These are phyloP conservation scores for Entophlyctis luteolus DNA, from an alignment of 192 early-diverging fungal species.

Conservation along the genomic window DNA sequence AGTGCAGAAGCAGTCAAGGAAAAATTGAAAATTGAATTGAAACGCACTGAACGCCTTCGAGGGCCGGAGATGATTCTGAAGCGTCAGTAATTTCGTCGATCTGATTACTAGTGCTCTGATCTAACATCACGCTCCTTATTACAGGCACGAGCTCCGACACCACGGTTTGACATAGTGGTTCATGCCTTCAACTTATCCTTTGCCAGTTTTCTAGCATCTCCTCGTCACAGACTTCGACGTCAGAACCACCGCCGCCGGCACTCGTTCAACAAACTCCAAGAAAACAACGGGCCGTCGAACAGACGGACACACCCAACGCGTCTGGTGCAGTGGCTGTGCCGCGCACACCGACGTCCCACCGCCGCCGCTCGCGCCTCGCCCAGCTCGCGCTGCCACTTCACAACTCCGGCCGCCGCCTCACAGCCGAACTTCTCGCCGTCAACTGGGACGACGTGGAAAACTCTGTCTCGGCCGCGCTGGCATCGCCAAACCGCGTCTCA, in stretches of 20 bases:
- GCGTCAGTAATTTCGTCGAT: conserved; percentile 2
- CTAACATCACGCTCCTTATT: no score
- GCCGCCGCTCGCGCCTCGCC: not conserved
- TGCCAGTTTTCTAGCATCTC: not conserved
- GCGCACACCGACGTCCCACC: not conserved
- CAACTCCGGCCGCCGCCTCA: not conserved
- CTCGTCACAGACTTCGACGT: not conserved
- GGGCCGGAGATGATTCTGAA: conserved; percentile 3
- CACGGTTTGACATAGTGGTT: no score
- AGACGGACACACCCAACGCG: not conserved
- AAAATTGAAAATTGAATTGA: conserved; percentile 15
- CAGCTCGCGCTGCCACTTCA: conserved; percentile 1
- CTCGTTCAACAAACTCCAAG: not conserved
- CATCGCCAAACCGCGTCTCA: not conserved
- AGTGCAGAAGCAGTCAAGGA: not conserved
- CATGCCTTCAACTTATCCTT: not conserved
- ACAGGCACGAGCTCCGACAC: no score
- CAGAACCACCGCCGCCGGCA: not conserved
- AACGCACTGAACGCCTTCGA: conserved; percentile 8
- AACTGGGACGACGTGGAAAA: conserved; percentile 15
- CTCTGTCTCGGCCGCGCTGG: not conserved
- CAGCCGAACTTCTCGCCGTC: not conserved
- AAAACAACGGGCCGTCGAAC: not conserved
- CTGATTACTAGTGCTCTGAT: not conserved
- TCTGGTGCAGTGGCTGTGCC: not conserved